Base-by-base conservation (phyloP, 129 eudicot species). In the Centaurea solstitialis region DNA sequence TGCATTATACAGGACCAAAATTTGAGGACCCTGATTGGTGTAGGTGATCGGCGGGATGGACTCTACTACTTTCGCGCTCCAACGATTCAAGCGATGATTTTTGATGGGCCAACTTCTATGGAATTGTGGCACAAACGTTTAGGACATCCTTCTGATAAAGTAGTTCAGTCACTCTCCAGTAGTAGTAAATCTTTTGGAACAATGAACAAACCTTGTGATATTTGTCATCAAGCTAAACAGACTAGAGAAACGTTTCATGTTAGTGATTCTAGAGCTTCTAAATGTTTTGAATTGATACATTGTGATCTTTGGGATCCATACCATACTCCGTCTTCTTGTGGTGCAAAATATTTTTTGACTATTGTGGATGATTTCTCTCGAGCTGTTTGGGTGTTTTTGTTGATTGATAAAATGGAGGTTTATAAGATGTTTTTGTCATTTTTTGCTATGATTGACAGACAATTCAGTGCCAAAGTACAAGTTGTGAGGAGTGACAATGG, bases 1-100 rank as follows among this genome's bases (percentile, higher is more conserved):
- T 82, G 85, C 57, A 39, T 50, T 65, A 28, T 82, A 0, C 76
- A 68, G 77, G 85, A 81, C 75, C 38, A 11, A 10, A 43, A 33
- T 15, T 30, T 43, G 79, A 81, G 47, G 84, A 81, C 4, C 68
- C 18, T 41, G 74, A 81, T 81, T 81, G 79, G 79, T n/a, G 47
- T 45, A 79, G 84, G 76, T 74, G 80, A 81, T 11, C 68, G 30
- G 20, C 68, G 28, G 22, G 68, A n/a, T 9, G 85, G 85, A 28
- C 61, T 65, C 15, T 74, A 38, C n/a, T 59, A 7, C 17, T 12
- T 26, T 26, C 12, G 11, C 7, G 10, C 75, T 37, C 7, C 26
- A 6, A 5, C n/a, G 17, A 20, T 41, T 11, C 26, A 12, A 28
- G 21, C 13, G 5, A 5, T 33, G 28, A 40, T 18, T 43, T 43